phyloP scores from a whole-genome alignment of 2,329 filamentous ascomycete species.

The Fusarium sp. region DNA sequence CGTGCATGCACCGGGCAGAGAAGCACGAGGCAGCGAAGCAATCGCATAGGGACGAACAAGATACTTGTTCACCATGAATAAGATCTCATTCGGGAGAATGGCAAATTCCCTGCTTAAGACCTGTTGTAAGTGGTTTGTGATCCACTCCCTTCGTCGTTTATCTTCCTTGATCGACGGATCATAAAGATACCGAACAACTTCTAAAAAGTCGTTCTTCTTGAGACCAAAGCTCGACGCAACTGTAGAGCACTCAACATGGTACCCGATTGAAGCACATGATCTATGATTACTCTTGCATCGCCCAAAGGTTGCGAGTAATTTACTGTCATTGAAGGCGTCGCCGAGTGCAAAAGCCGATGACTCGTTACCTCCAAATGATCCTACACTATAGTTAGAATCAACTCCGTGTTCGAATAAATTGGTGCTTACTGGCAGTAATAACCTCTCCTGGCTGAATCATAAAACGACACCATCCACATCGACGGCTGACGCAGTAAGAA shows the following conservation, averaged over 20 bases:
- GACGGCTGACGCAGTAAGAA: constrained; percentile 30
- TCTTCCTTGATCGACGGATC: constrained; percentile 20
- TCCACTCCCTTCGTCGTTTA: constrained; percentile 17
- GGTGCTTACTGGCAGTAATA: constrained; percentile 19
- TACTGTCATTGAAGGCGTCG: constrained; percentile 1
- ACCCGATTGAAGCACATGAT: constrained; percentile 25
- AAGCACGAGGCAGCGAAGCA: constrained; percentile 7
- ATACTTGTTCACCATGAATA: constrained; percentile 9
- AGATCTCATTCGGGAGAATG: constrained; percentile 22
- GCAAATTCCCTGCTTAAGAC: constrained; percentile 1
- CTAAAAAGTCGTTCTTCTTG: constrained; percentile 6
- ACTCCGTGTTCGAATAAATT: neutral
- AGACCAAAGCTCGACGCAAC: constrained; percentile 17
- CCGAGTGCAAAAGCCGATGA: constrained; percentile 8
- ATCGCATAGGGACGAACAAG: constrained; percentile 24
- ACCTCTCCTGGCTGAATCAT: constrained; percentile 16
- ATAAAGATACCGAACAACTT: constrained; percentile 24
- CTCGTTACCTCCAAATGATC: constrained; percentile 22
- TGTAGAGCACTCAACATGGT: constrained; percentile 24
- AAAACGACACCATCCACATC: constrained; percentile 39
- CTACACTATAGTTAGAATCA: neutral
- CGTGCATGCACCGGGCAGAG: neutral
- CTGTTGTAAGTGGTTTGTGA: constrained; percentile 12
- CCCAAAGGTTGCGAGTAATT: constrained; percentile 17
- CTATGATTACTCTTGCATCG: constrained; percentile 23